Evolutionary conservation across 768 basidiomycete species (phyloP), one percentile per base, ranked within the genome.

Genomic region (Suillus ampliporus): DNA sequence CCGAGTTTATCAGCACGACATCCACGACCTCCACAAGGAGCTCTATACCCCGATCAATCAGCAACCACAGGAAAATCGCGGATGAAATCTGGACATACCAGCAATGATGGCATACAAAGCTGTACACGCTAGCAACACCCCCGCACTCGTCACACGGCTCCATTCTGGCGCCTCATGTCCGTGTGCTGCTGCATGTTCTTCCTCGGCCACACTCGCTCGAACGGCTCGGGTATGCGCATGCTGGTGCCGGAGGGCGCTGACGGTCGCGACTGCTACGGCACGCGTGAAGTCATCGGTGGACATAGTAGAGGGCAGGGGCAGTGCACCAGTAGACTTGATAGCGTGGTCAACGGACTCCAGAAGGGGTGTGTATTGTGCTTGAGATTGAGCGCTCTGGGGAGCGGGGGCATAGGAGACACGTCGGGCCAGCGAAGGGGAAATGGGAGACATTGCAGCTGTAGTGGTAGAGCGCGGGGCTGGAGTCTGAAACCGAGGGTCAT

Each of bases 161-260:
- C 97, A 99, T 50, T 92, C 93, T 7, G 97, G 97, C 4, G 89
- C 97, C 68, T 99, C 97, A 68, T 99, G 97, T 0, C 93, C 88
- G 74, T 91, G 89, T 19, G 84, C 86, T 40, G 80, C 83, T 38
- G 74, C 83, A 6, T 81, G 87, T 5, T 86, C 88, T 31, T 66
- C 65, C 37, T 78, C 78, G 17, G 61, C 71, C 40, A 65, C 74
- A 75, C 69, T 58, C 85, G 80, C 21, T 78, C 81, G 35, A 83
- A 84, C 6, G 5, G 83, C 83, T 35, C 83, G 79, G 9, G 76
- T 68, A 5, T 79, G 81, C n/a, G 80, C 79, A 67, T 90, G 87
- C 74, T 93, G 90, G 71, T 95, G 93, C 56, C 93, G 82, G 62
- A 98, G 76, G 0, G 96, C 95, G 64, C 89, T 93, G 21, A 96